These are phyloP conservation scores for Nakazawaea ambrosiae DNA, from an alignment of 805 yeast species.

Conservation along the genomic window DNA sequence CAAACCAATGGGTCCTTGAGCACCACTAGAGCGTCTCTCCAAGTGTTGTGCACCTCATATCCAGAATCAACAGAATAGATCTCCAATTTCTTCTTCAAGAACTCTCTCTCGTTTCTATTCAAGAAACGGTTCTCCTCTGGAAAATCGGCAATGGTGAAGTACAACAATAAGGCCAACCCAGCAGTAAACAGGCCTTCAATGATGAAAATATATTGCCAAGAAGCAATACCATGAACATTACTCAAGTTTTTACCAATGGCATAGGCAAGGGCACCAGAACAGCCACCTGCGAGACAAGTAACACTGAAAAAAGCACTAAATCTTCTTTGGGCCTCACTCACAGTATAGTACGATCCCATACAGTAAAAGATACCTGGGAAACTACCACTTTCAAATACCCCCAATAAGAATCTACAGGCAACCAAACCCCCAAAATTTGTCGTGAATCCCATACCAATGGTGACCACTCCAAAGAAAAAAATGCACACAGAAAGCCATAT, in stretches of 20 bases:
- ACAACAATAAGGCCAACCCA: slow-evolving; percentile 25
- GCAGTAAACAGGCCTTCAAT: slow-evolving; percentile 29
- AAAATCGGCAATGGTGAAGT: slow-evolving; percentile 57
- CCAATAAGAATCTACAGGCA: slow-evolving; percentile 59
- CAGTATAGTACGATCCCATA: slow-evolving; percentile 57
- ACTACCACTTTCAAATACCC: slow-evolving; percentile 63
- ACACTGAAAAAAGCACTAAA: slow-evolving; percentile 65
- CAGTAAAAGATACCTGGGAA: slow-evolving; percentile 74
- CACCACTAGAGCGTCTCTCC: slow-evolving; percentile 35
- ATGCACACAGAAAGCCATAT: slow-evolving; percentile 56
- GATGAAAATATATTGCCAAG: slow-evolving; percentile 42
- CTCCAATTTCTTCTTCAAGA: slow-evolving; percentile 52
- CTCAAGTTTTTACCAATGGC: slow-evolving; percentile 47
- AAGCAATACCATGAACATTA: slow-evolving; percentile 32
- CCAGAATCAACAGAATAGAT: slow-evolving; percentile 45
- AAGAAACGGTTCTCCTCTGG: slow-evolving; percentile 61
- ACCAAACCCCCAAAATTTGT: slow-evolving; percentile 51
- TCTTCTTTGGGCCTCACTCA: slow-evolving; percentile 60
- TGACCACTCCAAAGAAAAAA: slow-evolving; percentile 54
- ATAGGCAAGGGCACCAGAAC: slow-evolving; percentile 68
- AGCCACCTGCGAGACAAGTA: slow-evolving; percentile 73
- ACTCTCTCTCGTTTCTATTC: slow-evolving; percentile 42
- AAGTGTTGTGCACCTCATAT: slow-evolving; percentile 38
- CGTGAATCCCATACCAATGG: slow-evolving; percentile 62
- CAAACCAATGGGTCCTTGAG: slow-evolving; percentile 56